Evolutionary conservation across 257 asterid genomes (phyloP), one percentile per base, ranked within the genome.

Genomic region (Leptodermis oblonga): DNA sequence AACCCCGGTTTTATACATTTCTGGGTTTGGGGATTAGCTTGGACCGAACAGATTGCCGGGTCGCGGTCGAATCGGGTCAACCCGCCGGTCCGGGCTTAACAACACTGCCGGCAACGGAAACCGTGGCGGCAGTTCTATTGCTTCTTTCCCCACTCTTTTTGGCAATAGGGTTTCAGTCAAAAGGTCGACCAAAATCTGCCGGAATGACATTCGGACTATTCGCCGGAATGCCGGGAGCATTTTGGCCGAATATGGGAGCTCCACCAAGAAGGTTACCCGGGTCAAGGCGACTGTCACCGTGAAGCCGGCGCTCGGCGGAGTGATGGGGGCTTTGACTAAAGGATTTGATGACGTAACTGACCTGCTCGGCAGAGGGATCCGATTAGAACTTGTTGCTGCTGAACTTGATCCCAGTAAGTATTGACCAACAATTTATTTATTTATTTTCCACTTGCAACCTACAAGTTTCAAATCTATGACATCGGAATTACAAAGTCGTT

Each of bases 271-370:
- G 36, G 7, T 79, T 10, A 67, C 73, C 28, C 56, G 33, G 1
- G 84, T 76, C 7, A 85, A 78, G 64, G 91, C 78, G 2, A 45
- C 74, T 15, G 70, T 89, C 2, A 82, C 83, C 3, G 93, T 78
- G 62, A 78, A 75, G 31, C 65, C 65, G 20, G 80, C 90, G 1
- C 73, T 74, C 25, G 87, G 84, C 0, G 86, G 87, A 12, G 68
- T 67, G 51, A 52, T 78, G 4, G 3, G 68, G 3, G 39, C 43
- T 4, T 28, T 74, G 18, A 30, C 31, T 39, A 54, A 71, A 7
- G 74, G 52, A 13, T 18, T n/a, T 62, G 80, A 74, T 62, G 79
- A 62, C 30, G 39, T 74, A 48, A 25, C 66, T 49, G 70, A 74
- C 28, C 56, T 74, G n/a, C 75, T 74, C 62, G 79, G 79, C n/a